Percentiles rank a stretch among this genome's conserved stretches.
phyloP scores from a whole-genome alignment of 345 rosid genomes.

The Crucihimalaya himalaica region DNA sequence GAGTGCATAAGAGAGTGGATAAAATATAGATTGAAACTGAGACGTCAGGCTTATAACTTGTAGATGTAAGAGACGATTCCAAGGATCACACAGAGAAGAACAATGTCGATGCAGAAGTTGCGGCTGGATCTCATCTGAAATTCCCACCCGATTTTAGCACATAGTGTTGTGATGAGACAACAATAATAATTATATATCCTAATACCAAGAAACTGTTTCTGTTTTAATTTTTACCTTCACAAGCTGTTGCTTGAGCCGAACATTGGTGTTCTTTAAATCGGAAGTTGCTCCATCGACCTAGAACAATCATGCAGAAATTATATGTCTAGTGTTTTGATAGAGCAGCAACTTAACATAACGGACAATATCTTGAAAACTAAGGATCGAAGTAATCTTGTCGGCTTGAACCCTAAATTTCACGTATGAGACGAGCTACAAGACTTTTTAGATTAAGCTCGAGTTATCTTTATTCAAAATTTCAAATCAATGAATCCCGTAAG shows the following conservation, averaged over 20 bases:
- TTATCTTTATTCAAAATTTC: too few species aligned
- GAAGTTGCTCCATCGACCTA: slow-evolving; percentile 77
- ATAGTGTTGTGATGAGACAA: not conserved
- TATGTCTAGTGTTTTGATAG: not conserved
- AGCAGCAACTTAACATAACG: too few species aligned
- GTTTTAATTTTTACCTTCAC: slow-evolving; percentile 46
- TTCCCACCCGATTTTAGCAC: not conserved
- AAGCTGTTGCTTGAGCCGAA: slow-evolving; percentile 43
- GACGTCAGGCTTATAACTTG: slow-evolving; percentile 52
- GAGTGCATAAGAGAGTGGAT: not conserved
- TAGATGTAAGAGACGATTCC: slow-evolving; percentile 75
- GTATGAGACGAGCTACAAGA: too few species aligned
- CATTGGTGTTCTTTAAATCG: slow-evolving; percentile 62
- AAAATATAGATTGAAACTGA: not conserved
- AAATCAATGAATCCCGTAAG: too few species aligned
- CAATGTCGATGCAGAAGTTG: slow-evolving; percentile 80
- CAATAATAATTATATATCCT: not conserved
- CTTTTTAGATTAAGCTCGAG: too few species aligned
- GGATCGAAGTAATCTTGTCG: too few species aligned
- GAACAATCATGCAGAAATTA: slow-evolving; percentile 19
- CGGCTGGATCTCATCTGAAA: slow-evolving; percentile 70
- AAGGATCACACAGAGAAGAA: slow-evolving; percentile 65
- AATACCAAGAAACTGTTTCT: not conserved
- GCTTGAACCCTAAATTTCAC: too few species aligned
- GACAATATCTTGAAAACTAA: too few species aligned